Base-by-base conservation (phyloP, 1,284 basidiomycete species). In the Trichosporon ovoides region DNA sequence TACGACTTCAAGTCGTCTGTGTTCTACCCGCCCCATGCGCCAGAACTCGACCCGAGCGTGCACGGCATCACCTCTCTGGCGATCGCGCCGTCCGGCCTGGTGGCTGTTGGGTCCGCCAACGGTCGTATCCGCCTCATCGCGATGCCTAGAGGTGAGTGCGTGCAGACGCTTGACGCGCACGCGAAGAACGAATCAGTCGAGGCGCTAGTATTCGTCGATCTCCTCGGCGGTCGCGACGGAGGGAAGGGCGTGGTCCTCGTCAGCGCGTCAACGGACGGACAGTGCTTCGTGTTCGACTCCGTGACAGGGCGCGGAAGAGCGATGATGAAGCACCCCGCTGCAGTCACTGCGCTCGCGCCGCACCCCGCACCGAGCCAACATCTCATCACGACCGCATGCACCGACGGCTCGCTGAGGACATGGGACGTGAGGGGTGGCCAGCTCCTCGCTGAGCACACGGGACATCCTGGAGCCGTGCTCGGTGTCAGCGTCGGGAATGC, bases 251-350 rank as follows among this genome's bases (percentile, higher is more conserved):
- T 90, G 16, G 87, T 78, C 4, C 61, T 88, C 24, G 85, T 93
- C 1, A 92, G 89, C 0, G 93, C 89, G 4, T 91, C 84, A 2
- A 97, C 94, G 12, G 96, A 99, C 71, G 93, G 94, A 0, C 92
- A 90, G 73, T 87, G 87, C 22, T 89, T 89, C 70, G 86, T 96
- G 43, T 98, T 92, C 91, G 95, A 99, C 78, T 81, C 95, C 36
- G 83, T 83, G 52, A 91, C 89, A 12, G 89, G 89, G 80, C 83
- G 88, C 60, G 73, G 92, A 46, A 83, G 93, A 57, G 83, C 86
- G n/a, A 89, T 88, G 20, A 79, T 61, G 53, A 51, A 43, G 9
- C 63, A 64, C 37, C 55, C 71, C 93, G 91, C 93, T 66, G 85
- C 91, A 4, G 85, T 97, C 52, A 96, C 94, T 1, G 85, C 84